Evolutionary conservation across 345 rosid genomes (phyloP).

Genomic region (Psidium guajava): DNA sequence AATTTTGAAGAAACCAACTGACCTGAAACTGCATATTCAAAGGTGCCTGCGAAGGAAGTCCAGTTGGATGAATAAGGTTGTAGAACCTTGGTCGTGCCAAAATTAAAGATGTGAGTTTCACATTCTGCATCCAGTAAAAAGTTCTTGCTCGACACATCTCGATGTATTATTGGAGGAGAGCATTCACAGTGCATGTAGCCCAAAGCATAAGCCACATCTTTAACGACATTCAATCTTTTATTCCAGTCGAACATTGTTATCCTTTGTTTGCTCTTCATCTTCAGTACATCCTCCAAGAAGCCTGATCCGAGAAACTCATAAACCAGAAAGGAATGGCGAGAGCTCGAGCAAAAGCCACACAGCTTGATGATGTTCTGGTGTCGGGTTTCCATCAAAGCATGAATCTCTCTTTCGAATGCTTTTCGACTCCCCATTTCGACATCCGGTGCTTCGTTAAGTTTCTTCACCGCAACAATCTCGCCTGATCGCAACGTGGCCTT

Average conservation of each 20-base stretch:
- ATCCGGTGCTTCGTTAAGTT: neutral
- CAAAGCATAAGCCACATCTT: neutral
- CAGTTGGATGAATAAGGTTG: no score
- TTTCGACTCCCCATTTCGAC: neutral
- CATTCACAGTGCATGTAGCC: neutral
- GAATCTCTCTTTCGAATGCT: slow-evolving; percentile 11
- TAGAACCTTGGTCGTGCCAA: neutral
- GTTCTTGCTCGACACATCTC: neutral
- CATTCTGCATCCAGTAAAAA: neutral
- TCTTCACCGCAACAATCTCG: slow-evolving; percentile 8
- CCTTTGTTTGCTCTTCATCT: neutral
- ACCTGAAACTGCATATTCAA: neutral
- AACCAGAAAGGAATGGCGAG: neutral
- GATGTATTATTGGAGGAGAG: neutral
- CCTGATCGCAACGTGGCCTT: slow-evolving; percentile 4
- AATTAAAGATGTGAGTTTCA: neutral
- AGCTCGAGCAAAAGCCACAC: neutral
- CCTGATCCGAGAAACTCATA: neutral
- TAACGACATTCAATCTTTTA: neutral
- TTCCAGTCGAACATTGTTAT: slow-evolving; percentile 13
- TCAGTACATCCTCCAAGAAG: neutral
- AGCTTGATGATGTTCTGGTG: neutral
- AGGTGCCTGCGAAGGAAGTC: neutral
- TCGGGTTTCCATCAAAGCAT: neutral
- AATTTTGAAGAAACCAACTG: neutral